phyloP scores from a whole-genome alignment of 306 rosid genomes.

The Dalbergia cultrata region DNA sequence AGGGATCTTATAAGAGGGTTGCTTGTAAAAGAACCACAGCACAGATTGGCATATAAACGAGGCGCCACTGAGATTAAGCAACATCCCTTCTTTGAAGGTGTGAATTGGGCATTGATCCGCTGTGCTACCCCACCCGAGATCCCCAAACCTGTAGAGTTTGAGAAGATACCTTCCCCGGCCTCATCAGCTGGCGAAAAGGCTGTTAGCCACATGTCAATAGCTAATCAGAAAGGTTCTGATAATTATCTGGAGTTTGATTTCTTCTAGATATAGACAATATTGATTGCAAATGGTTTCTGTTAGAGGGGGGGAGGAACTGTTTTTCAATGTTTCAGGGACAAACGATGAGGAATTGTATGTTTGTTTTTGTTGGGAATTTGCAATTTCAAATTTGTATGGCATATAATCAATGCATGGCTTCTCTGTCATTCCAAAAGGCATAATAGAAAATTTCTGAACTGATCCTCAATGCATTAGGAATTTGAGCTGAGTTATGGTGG shows the following conservation, averaged over 20 bases:
- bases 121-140: conserved; percentile 99
- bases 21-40: conserved; percentile 93
- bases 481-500: conserved; percentile 37
- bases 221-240: conserved; percentile 75
- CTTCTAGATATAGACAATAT: conserved; percentile 73
- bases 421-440: conserved; percentile 59
- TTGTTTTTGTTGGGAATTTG: conserved; percentile 64
- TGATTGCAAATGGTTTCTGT: conserved; percentile 59
- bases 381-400: conserved; percentile 67
- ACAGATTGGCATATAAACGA: conserved; percentile 90
- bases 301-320: conserved; percentile 54
- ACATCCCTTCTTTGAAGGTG: conserved; percentile 97
- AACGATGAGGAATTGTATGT: conserved; percentile 69
- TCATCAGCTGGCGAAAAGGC: conserved; percentile 74
- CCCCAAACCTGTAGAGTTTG: conserved; percentile 85
- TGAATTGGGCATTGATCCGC: conserved; percentile 96
- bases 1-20: conserved; percentile 92
- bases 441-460: conserved; percentile 36
- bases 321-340: conserved; percentile 64
- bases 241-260: conserved; percentile 98
- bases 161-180: conserved; percentile 79
- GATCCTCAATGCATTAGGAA: conserved; percentile 23
- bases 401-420: conserved; percentile 67
- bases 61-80: conserved; percentile 97
- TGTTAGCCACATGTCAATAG: conserved; percentile 57